Evolutionary conservation across 352 stramenopile genomes (phyloP).

Genomic region (Globisporangium radiosum): DNA sequence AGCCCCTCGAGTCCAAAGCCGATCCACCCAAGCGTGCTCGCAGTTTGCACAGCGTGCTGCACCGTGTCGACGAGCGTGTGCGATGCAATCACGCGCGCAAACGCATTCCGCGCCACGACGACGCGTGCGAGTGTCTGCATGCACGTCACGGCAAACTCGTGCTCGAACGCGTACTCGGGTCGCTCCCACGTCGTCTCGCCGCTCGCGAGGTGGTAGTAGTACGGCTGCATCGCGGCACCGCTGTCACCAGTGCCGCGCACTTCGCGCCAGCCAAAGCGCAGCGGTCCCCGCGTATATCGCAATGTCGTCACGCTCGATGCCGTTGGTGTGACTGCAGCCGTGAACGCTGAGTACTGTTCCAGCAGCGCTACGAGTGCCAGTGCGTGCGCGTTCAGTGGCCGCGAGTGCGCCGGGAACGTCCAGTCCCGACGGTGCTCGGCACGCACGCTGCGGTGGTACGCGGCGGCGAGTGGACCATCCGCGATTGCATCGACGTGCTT

Average conservation of each 20-base stretch:
- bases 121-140: constrained; percentile 58
- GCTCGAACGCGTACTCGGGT: constrained; percentile 58
- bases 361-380: constrained; percentile 42
- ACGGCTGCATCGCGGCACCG: constrained; percentile 9
- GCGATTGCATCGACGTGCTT: constrained; percentile 9
- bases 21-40: constrained; percentile 35
- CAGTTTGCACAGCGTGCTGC: constrained; percentile 14
- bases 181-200: constrained; percentile 44
- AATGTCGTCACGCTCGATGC: constrained; percentile 14
- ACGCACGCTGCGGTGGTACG: constrained; percentile 54
- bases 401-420: constrained; percentile 40
- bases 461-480: constrained; percentile 12
- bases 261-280: constrained; percentile 68
- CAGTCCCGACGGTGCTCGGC: constrained; percentile 39
- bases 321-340: constrained; percentile 1
- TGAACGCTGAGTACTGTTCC: constrained; percentile 22
- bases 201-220: constrained; percentile 45
- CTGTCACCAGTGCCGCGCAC: constrained; percentile 9
- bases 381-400: constrained; percentile 45
- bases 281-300: constrained; percentile 36
- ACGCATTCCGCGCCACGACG: constrained; percentile 29
- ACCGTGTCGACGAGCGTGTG: constrained; percentile 45
- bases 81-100: constrained; percentile 17
- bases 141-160: constrained; percentile 54
- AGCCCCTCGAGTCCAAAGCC: constrained; percentile 75